Percentiles rank a stretch among this genome's conserved stretches.
These are phyloP conservation scores for Malus domestica DNA, from an alignment of 306 rosid genomes.

Conservation along the genomic window DNA sequence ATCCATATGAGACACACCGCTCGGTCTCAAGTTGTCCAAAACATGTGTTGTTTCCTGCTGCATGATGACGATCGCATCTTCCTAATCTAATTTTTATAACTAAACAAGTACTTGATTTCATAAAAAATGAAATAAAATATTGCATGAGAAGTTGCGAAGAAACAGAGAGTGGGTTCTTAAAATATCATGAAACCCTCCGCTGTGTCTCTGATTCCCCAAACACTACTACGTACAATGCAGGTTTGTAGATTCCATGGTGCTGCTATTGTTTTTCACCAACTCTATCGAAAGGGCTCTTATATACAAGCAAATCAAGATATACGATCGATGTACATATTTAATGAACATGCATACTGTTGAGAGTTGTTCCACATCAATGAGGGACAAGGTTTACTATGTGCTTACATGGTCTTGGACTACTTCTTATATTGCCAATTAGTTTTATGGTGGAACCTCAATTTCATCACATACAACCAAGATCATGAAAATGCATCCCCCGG, in stretches of 20 bases:
- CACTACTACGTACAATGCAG: constrained; percentile 11
- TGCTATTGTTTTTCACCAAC: constrained; percentile 14
- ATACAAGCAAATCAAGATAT: not conserved
- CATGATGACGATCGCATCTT: not conserved
- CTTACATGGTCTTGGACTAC: no score
- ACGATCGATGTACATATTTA: not conserved
- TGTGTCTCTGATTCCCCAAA: constrained; percentile 13
- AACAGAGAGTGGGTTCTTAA: not conserved
- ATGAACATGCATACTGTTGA: not conserved
- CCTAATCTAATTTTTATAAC: not conserved
- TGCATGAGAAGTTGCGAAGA: not conserved
- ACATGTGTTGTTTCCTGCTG: not conserved
- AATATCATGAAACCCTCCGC: not conserved
- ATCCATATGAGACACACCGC: not conserved
- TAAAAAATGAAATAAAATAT: not conserved
- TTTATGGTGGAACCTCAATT: no score
- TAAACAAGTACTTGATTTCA: not conserved
- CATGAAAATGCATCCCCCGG: not conserved
- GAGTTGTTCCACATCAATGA: no score
- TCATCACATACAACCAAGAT: not conserved
- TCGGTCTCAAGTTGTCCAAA: not conserved
- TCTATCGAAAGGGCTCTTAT: not conserved
- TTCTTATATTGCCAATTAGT: no score
- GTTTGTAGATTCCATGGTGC: constrained; percentile 22
- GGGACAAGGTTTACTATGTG: no score